phyloP scores from a whole-genome alignment of 345 rosid genomes.

The Ceriops tagal region DNA sequence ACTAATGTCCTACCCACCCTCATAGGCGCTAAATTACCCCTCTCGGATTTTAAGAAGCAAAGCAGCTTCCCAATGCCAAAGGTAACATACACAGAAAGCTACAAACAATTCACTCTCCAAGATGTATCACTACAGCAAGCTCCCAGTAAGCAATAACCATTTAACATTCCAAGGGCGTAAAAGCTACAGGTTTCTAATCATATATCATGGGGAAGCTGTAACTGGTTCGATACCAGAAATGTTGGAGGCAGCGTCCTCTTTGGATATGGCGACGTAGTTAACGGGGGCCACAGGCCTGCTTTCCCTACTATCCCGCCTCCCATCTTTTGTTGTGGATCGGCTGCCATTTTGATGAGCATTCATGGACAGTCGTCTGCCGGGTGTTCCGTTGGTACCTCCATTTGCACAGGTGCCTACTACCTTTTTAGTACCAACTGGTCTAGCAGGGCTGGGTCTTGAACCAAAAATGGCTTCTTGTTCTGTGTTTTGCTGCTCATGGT shows the following conservation, averaged over 20 bases:
- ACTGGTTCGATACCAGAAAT: conserved; percentile 61
- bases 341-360: conserved; percentile 74
- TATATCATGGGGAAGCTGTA: conserved; percentile 62
- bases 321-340: conserved; percentile 60
- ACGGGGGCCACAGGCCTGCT: conserved; percentile 56
- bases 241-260: conserved; percentile 68
- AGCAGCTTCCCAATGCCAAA: conserved; percentile 15
- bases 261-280: conserved; percentile 58
- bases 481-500: conserved; percentile 65
- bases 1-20: no score
- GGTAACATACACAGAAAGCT: conserved; percentile 22
- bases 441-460: conserved; percentile 79
- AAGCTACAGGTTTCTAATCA: conserved; percentile 18
- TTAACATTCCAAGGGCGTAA: conserved; percentile 16
- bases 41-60: not conserved
- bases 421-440: conserved; percentile 62
- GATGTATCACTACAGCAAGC: conserved; percentile 23
- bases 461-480: conserved; percentile 70
- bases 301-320: conserved; percentile 55
- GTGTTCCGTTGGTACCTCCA: conserved; percentile 75
- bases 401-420: conserved; percentile 71
- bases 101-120: conserved; percentile 26
- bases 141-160: conserved; percentile 20
- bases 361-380: conserved; percentile 71
- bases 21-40: not conserved